A percentile compares a stretch with the other conserved stretches of the same genome.
These are phyloP conservation scores for Sugiyamaella paludigena DNA, from an alignment of 1,139 yeast genomes.

Conservation along the genomic window DNA sequence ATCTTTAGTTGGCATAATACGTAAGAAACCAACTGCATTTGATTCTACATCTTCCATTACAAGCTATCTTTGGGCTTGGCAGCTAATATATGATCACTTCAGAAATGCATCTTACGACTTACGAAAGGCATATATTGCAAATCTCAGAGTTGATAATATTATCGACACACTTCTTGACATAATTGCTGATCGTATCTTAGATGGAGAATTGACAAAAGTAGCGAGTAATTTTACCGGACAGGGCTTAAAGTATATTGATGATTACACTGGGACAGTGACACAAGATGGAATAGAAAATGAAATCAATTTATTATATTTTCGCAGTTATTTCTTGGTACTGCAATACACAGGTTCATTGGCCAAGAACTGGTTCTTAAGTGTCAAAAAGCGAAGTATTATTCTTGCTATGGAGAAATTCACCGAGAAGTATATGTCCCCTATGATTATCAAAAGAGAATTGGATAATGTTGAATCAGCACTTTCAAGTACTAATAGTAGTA, in stretches of 20 bases:
- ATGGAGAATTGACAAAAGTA: conserved; percentile 4
- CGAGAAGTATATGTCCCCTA: conserved; percentile 58
- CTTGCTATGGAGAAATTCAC: conserved; percentile 62
- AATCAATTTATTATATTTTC: conserved; percentile 38
- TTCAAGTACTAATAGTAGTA: conserved; percentile 5
- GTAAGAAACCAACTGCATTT: conserved; percentile 26
- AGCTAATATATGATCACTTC: conserved; percentile 59
- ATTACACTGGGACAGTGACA: conserved; percentile 8
- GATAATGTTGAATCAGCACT: conserved; percentile 46
- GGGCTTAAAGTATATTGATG: conserved; percentile 12
- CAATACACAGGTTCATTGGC: conserved; percentile 63
- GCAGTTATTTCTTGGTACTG: conserved; percentile 57
- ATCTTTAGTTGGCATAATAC: conserved; percentile 33
- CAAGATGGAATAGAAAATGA: conserved; percentile 35
- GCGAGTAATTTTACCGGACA: conserved; percentile 11
- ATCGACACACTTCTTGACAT: conserved; percentile 40
- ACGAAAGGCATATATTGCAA: conserved; percentile 57
- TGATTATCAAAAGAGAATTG: conserved; percentile 58
- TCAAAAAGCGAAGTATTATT: conserved; percentile 58
- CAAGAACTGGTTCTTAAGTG: conserved; percentile 68
- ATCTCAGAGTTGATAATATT: conserved; percentile 50
- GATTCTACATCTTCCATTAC: conserved; percentile 4
- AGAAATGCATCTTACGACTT: conserved; percentile 62
- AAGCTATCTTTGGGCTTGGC: conserved; percentile 68
- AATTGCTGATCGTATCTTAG: conserved; percentile 18